Percentiles rank a stretch among this genome's conserved stretches.
Evolutionary conservation across 2,329 filamentous ascomycete genomes (phyloP).

Genomic region (Epichloe scottii): DNA sequence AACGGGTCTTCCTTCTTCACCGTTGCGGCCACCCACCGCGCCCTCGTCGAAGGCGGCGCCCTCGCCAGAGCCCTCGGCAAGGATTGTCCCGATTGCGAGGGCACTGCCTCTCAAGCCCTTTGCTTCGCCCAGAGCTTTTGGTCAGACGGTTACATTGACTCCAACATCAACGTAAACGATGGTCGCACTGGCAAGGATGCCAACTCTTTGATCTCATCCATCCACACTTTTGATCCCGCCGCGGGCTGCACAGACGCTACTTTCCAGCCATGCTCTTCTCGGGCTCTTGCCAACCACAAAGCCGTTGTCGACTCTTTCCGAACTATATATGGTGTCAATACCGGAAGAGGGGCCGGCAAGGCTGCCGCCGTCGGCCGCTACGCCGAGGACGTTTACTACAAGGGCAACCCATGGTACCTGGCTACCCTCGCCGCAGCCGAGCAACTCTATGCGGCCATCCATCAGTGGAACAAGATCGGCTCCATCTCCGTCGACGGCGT

Average conservation of each 20-base stretch:
- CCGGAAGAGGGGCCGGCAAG: constrained; percentile 43
- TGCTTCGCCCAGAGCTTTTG: constrained; percentile 69
- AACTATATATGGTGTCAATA: constrained; percentile 56
- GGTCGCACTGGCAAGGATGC: constrained; percentile 57
- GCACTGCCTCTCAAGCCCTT: constrained; percentile 55
- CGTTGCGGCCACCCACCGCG: constrained; percentile 53
- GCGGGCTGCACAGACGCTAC: constrained; percentile 55
- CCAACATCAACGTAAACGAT: constrained; percentile 54
- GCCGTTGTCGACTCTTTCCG: constrained; percentile 65
- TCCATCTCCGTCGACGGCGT: constrained; percentile 51
- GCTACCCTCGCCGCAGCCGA: constrained; percentile 67
- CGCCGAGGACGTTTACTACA: constrained; percentile 60
- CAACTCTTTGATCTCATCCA: constrained; percentile 55
- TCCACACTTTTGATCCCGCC: constrained; percentile 56
- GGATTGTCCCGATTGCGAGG: constrained; percentile 46
- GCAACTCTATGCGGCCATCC: constrained; percentile 64
- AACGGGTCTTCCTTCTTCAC: constrained; percentile 71
- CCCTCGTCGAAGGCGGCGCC: constrained; percentile 52
- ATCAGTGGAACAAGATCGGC: constrained; percentile 53
- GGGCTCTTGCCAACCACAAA: constrained; percentile 64
- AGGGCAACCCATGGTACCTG: constrained; percentile 74
- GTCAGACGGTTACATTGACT: constrained; percentile 49
- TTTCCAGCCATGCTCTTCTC: constrained; percentile 66
- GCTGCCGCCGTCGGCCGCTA: constrained; percentile 57
- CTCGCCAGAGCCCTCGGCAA: constrained; percentile 53